Evolutionary conservation across 805 yeast species (phyloP), one percentile per base, ranked within the genome.

Genomic region (Kurtzmaniella fragi): DNA sequence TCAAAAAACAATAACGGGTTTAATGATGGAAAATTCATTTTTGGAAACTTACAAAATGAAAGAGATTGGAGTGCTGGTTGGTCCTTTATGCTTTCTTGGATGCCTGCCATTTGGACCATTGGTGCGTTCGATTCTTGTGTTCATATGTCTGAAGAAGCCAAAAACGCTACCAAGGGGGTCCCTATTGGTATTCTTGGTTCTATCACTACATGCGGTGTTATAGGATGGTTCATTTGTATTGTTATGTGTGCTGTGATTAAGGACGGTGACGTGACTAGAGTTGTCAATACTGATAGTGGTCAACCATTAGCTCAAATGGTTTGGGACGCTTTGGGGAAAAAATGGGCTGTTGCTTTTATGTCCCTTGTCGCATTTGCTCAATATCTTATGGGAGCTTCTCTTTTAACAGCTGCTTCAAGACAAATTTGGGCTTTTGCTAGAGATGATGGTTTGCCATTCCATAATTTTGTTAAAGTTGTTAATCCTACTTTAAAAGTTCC

Each of bases 361-460:
- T 48, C 77, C 3, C 48, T 81, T 37, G 73, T 79, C 53, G 72
- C 79, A 8, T 53, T 70, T 44, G 78, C 84, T 16, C 86, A 80
- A 54, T 78, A 75, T 57, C 60, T 80, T 39, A 82, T 81, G 86
- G 83, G 84, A 13, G 69, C 77, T 17, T 77, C 83, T 3, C 70
- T 76, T 39, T 62, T 80, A 35, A 71, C 80, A 35, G 86, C 87
- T 9, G 71, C 76, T 5, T 79, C 85, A 4, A 73, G 89, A 57
- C 88, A 82, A 56, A 70, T 80, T 36, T 82, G 84, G 79, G 87
- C 88, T 1, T 80, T 82, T 57, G 79, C 86, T 31, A 75, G 91
- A 62, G 91, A 83, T 56, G 80, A 81, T 49, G 89, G 88, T 12
- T 67, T 83, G 41, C 90, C 90, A 7, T 64, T 80, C 45, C 70